Evolutionary conservation across 345 rosid species (phyloP).

Genomic region (Excoecaria cochinchinensis): DNA sequence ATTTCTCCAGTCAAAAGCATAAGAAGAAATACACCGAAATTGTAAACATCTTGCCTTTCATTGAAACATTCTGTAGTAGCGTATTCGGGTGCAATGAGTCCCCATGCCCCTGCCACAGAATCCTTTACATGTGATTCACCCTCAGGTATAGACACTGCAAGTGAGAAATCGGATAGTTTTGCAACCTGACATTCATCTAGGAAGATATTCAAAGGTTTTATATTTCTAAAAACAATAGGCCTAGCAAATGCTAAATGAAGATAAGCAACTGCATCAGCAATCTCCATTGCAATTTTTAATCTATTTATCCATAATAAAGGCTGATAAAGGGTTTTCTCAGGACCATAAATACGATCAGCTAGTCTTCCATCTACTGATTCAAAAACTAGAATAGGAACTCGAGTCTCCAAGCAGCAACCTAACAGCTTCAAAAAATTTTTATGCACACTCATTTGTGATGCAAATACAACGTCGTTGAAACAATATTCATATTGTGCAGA

Average conservation of each 20-base stretch:
- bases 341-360: background rate
- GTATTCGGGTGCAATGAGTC: conserved; percentile 18
- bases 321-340: background rate
- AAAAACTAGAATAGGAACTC: conserved; percentile 10
- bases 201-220: background rate
- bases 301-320: conserved; percentile 20
- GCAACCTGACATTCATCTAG: conserved; percentile 6
- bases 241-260: conserved; percentile 26
- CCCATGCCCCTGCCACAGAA: background rate
- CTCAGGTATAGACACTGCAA: conserved; percentile 17
- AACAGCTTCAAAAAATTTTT: conserved; percentile 25
- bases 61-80: background rate
- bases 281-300: conserved; percentile 24
- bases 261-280: conserved; percentile 21
- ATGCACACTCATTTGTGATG: conserved; percentile 19
- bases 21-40: conserved; percentile 18
- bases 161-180: conserved; percentile 19
- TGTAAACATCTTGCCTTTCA: conserved; percentile 33
- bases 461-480: conserved; percentile 14
- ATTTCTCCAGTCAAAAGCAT: conserved; percentile 20
- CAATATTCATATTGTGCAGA: background rate
- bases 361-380: conserved; percentile 17
- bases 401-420: conserved; percentile 33
- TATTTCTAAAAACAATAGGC: conserved; percentile 18
- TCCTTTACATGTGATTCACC: conserved; percentile 20